These are phyloP conservation scores for Sporisorium scitamineum DNA, from an alignment of 1,284 basidiomycete species.

Conservation along the genomic window DNA sequence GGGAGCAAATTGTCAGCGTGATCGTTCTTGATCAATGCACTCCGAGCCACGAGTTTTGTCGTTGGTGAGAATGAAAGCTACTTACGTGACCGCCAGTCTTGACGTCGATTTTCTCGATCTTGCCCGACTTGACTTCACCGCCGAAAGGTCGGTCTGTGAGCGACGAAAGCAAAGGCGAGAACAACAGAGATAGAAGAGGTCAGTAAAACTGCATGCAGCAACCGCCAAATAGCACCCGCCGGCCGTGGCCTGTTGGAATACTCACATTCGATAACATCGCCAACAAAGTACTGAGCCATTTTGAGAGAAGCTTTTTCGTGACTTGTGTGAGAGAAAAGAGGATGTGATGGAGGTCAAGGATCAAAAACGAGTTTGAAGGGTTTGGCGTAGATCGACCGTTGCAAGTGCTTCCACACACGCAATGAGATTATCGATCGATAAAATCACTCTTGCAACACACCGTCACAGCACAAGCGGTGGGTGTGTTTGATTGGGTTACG, in stretches of 20 bases:
- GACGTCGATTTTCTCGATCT: conserved; percentile 64
- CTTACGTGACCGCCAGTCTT: conserved; percentile 64
- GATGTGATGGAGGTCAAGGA: neutral
- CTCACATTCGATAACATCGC: conserved; percentile 62
- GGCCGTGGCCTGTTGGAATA: neutral
- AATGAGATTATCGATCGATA: conserved; percentile 35
- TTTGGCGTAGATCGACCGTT: conserved; percentile 15
- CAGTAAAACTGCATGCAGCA: neutral
- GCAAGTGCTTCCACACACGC: neutral
- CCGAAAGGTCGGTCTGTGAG: conserved; percentile 60
- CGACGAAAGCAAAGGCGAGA: neutral
- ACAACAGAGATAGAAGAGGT: neutral
- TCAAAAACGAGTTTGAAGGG: neutral
- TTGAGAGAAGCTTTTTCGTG: conserved; percentile 2
- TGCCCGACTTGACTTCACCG: conserved; percentile 62
- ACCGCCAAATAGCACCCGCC: neutral
- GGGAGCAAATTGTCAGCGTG: neutral
- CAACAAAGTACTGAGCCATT: conserved; percentile 60
- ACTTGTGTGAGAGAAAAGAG: neutral
- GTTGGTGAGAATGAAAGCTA: conserved; percentile 7
- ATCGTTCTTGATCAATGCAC: neutral
- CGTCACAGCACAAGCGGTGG: conserved; percentile 20
- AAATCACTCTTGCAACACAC: neutral
- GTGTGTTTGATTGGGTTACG: conserved; percentile 2
- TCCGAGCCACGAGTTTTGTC: too few relatives aligned